These are phyloP conservation scores for Mycosphaerella arachidis DNA, from an alignment of 2,329 filamentous ascomycete species.

Conservation along the genomic window DNA sequence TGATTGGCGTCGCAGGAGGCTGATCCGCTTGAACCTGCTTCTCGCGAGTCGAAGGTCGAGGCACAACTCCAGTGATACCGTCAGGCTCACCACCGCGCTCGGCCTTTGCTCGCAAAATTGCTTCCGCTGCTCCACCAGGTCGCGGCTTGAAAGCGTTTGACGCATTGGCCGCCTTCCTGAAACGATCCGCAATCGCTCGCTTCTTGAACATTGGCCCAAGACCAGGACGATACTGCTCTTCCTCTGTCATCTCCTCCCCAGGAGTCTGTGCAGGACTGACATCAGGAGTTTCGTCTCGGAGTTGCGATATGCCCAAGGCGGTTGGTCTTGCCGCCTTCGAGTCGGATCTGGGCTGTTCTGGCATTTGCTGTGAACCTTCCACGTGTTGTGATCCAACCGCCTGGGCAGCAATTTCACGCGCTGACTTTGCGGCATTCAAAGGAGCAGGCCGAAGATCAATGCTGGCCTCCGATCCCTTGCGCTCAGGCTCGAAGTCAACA, in stretches of 20 bases:
- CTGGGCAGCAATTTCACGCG: constrained; percentile 4
- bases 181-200: constrained; percentile 64
- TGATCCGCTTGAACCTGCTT: constrained; percentile 16
- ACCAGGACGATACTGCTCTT: constrained; percentile 61
- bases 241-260: constrained; percentile 18
- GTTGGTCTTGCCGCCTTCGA: not conserved
- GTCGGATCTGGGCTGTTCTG: not conserved
- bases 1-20: constrained; percentile 3
- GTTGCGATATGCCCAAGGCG: not conserved
- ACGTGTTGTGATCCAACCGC: constrained; percentile 4
- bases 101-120: constrained; percentile 54
- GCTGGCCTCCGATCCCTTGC: constrained; percentile 15
- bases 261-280: constrained; percentile 16
- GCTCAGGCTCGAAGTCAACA: constrained; percentile 9
- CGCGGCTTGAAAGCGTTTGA: constrained; percentile 73
- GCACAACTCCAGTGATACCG: constrained; percentile 84
- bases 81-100: constrained; percentile 66
- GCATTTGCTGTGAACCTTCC: constrained; percentile 3
- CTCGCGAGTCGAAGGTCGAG: constrained; percentile 56
- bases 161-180: constrained; percentile 73
- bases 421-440: constrained; percentile 16
- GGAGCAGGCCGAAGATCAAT: constrained; percentile 31
- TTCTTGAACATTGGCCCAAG: constrained; percentile 88
- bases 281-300: not conserved
- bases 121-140: constrained; percentile 78